Evolutionary conservation across 208 protist genomes (phyloP).

Genomic region (Trypanosoma melophagium): DNA sequence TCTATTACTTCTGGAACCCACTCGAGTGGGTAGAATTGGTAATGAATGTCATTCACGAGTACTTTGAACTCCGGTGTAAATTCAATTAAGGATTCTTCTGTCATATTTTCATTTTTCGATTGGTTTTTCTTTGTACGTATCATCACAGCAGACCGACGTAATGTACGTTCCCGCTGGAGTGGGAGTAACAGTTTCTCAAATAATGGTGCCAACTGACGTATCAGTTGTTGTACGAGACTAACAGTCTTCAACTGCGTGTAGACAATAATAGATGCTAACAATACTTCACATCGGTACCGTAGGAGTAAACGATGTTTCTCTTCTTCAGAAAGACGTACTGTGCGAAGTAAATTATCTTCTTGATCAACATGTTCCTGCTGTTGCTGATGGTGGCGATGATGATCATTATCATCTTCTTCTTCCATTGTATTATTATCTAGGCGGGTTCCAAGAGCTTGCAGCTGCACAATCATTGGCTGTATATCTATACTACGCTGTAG

Average conservation of each 20-base stretch:
- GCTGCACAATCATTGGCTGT: conserved; percentile 66
- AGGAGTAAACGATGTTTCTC: conserved; percentile 43
- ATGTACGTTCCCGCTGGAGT: conserved; percentile 16
- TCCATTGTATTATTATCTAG: conserved; percentile 12
- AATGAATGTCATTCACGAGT: conserved; percentile 68
- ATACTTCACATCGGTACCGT: conserved; percentile 72
- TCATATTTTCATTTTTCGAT: neutral
- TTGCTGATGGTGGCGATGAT: neutral
- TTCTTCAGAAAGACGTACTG: conserved; percentile 28
- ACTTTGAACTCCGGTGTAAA: conserved; percentile 60
- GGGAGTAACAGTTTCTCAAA: conserved; percentile 39
- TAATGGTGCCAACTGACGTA: conserved; percentile 66
- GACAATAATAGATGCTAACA: conserved; percentile 67
- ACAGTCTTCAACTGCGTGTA: conserved; percentile 70
- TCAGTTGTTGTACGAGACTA: conserved; percentile 65
- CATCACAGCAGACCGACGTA: conserved; percentile 13
- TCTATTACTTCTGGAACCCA: conserved; percentile 64
- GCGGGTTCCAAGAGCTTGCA: conserved; percentile 51
- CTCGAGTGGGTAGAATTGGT: conserved; percentile 83
- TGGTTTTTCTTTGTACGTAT: neutral
- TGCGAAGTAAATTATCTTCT: conserved; percentile 7
- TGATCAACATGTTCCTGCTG: neutral
- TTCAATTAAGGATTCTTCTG: neutral
- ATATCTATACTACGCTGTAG: conserved; percentile 41
- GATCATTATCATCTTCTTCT: conserved; percentile 10